Evolutionary conservation across 2,329 filamentous ascomycete genomes (phyloP).

Genomic region (Pseudogymnoascus sp.): DNA sequence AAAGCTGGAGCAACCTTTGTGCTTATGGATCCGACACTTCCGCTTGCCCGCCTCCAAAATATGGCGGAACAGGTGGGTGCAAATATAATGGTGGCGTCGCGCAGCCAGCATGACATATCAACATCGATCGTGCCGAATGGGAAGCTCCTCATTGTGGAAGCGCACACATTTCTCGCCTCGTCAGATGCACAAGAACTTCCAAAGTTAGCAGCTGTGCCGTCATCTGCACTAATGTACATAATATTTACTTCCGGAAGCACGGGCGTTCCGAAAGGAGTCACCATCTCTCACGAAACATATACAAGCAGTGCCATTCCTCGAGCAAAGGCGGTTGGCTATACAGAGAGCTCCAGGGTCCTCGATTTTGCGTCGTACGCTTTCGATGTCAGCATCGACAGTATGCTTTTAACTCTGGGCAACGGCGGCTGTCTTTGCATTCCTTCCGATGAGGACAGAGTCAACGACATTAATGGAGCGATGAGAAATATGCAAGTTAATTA

Average conservation of each 20-base stretch:
- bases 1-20: conserved; percentile 27
- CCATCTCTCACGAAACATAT: conserved; percentile 20
- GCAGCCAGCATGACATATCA: conserved; percentile 16
- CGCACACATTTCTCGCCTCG: conserved; percentile 2
- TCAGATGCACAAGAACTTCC: conserved; percentile 11
- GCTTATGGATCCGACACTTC: conserved; percentile 23
- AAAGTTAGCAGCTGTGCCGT: conserved; percentile 10
- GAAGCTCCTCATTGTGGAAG: conserved; percentile 8
- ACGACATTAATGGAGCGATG: conserved; percentile 30
- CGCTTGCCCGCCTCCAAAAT: conserved; percentile 22
- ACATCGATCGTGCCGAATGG: conserved; percentile 7
- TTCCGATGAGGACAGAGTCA: conserved; percentile 32
- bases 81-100: conserved; percentile 17
- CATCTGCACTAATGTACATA: conserved; percentile 15
- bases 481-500: conserved; percentile 20
- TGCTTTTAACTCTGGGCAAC: conserved; percentile 31
- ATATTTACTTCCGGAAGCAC: conserved; percentile 29
- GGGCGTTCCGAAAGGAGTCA: conserved; percentile 21
- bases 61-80: conserved; percentile 23
- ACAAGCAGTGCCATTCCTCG: conserved; percentile 11
- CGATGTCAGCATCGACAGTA: conserved; percentile 33
- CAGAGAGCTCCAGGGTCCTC: conserved; percentile 15
- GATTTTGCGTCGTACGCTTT: conserved; percentile 33
- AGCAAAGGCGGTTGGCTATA: conserved; percentile 12
- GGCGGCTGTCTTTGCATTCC: conserved; percentile 37